Evolutionary conservation across 2,329 filamentous ascomycete species (phyloP).

Genomic region (Cercospora berteroae): DNA sequence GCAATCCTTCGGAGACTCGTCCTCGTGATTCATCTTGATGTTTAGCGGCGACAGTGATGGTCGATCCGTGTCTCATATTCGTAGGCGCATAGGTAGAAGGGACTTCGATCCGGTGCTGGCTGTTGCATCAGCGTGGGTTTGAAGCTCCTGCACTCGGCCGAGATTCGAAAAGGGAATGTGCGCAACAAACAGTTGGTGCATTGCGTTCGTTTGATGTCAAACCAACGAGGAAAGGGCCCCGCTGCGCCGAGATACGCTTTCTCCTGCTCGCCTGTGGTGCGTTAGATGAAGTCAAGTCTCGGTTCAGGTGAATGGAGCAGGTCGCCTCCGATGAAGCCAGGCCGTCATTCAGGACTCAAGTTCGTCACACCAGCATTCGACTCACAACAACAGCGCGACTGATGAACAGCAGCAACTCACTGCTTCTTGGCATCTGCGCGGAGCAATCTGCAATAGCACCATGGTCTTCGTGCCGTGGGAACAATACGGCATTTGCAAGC

Average conservation of each 20-base stretch:
- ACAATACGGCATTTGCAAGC: constrained; percentile 29
- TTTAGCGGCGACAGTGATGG: not conserved
- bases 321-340: not conserved
- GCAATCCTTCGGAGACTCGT: not conserved
- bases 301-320: not conserved
- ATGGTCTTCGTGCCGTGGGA: constrained; percentile 31
- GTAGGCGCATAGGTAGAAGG: not conserved
- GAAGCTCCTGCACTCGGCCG: not conserved
- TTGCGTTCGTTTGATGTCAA: not conserved
- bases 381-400: not conserved
- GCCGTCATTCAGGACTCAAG: not conserved
- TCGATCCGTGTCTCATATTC: not conserved
- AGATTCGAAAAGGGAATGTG: not conserved
- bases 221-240: not conserved
- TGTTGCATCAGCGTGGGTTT: not conserved
- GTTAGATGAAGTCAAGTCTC: not conserved
- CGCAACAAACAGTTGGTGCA: not conserved
- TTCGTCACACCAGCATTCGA: not conserved
- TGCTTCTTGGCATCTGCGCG: not conserved
- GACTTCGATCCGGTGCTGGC: not conserved
- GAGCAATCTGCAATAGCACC: not conserved
- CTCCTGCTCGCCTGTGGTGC: not conserved
- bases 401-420: not conserved
- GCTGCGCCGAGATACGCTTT: not conserved
- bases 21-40: not conserved